Evolutionary conservation across 441 rosid species (phyloP), one percentile per base, ranked within the genome.

Genomic region (Gossypium davidsonii): DNA sequence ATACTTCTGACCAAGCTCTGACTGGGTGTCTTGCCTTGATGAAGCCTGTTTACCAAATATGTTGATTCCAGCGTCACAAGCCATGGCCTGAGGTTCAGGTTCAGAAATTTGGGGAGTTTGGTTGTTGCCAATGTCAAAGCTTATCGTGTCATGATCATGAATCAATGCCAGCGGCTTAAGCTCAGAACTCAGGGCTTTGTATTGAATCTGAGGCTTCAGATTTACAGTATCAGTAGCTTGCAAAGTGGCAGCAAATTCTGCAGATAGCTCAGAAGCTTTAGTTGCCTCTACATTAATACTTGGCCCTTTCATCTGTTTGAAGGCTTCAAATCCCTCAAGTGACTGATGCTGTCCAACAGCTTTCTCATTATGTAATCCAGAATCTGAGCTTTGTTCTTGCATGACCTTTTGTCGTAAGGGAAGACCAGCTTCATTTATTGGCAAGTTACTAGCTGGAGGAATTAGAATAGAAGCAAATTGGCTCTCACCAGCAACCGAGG

Each of bases 1-100:
- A 15, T 67, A 57, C 78, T 83, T 78, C 77, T 70, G 72, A 26
- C 74, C 79, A 79, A 70, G 79, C 80, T 83, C 87, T 18, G 74
- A 23, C 60, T 46, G 76, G 37, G 79, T 74, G 67, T 66, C 78
- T 76, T 76, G 82, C 17, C 63, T 53, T 2, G 56, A 51, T 57
- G 77, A 73, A 75, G 51, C 79, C 25, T 55, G 78, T 68, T 79
- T 76, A 52, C 64, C 31, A 62, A 79, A 67, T 9, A 63, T 72
- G 42, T 79, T 75, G 18, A 81, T 59, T 65, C 80, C 92, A 73
- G 34, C n/a, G 4, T 71, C 83, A 72, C 72, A 44, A 52, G 74
- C 58, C 65, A 51, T 3, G 6, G 3, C 26, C 39, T 37, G 15
- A 37, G 72, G 25, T 25, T 56, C 79, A 76, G 85, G 53, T 72